Conservation (phyloP, 495 filamentous ascomycete genomes). For the Podospora pseudocomata region DNA sequence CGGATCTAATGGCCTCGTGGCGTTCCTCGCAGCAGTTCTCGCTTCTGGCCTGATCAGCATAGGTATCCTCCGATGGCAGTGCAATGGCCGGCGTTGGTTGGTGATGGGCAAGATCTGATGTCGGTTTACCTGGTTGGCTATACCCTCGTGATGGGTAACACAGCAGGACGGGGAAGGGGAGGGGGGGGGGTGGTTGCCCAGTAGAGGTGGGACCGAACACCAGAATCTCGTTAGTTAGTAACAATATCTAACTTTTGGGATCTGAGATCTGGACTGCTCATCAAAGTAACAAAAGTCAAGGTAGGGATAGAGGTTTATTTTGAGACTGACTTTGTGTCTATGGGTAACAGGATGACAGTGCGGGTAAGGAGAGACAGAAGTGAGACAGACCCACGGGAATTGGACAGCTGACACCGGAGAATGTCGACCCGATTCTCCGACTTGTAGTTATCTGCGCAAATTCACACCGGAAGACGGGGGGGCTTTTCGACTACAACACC, state of each 20-base stretch:
- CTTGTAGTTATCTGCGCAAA: background rate
- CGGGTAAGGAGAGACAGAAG: background rate
- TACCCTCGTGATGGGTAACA: background rate
- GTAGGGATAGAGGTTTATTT: too few species aligned
- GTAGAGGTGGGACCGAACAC: background rate
- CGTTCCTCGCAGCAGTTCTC: slow-evolving; percentile 27
- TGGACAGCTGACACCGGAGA: background rate
- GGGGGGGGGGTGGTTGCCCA: too few species aligned
- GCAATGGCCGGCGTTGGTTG: slow-evolving; percentile 19
- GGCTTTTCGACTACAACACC: background rate
- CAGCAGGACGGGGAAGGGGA: background rate
- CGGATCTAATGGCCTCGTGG: slow-evolving; percentile 21
- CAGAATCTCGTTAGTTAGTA: background rate
- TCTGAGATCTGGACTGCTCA: too few species aligned
- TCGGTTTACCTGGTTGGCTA: background rate
- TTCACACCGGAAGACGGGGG: background rate
- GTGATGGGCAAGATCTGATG: slow-evolving; percentile 18
- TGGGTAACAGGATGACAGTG: too few species aligned
- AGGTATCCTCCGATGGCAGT: slow-evolving; percentile 23
- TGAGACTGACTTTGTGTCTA: too few species aligned
- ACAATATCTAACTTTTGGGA: background rate
- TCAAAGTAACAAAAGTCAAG: too few species aligned
- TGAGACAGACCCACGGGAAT: background rate
- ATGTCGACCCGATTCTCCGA: background rate
- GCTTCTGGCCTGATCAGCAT: slow-evolving; percentile 24